These are phyloP conservation scores for Chrysanthemum seticuspe DNA, from an alignment of 129 eudicot species.

Conservation along the genomic window DNA sequence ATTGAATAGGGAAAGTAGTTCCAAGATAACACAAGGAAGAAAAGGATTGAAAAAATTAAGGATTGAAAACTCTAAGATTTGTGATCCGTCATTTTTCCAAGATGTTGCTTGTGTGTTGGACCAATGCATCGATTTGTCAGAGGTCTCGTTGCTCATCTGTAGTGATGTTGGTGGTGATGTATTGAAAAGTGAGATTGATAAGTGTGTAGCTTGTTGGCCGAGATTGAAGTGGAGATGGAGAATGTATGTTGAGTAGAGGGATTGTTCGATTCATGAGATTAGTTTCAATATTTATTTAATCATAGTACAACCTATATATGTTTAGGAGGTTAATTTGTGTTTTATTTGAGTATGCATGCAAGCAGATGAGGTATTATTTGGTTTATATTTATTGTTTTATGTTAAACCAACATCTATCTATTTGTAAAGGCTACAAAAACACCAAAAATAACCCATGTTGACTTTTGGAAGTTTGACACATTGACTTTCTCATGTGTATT, in stretches of 20 bases:
- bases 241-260: slow-evolving; percentile 55
- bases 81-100: slow-evolving; percentile 43
- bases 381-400: too few relatives aligned
- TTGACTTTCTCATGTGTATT: too few relatives aligned
- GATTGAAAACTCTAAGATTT: slow-evolving; percentile 32
- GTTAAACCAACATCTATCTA: too few relatives aligned
- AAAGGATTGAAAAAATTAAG: slow-evolving; percentile 29
- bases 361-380: too few relatives aligned
- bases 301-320: too few relatives aligned
- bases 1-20: neutral
- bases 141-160: slow-evolving; percentile 44
- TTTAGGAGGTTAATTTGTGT: too few relatives aligned
- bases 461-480: too few relatives aligned
- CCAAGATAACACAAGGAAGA: slow-evolving; percentile 22
- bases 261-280: too few relatives aligned
- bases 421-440: too few relatives aligned
- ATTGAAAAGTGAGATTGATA: slow-evolving; percentile 37
- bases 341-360: too few relatives aligned
- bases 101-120: slow-evolving; percentile 42
- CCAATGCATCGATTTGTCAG: slow-evolving; percentile 37
- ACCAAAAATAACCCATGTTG: too few relatives aligned
- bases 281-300: too few relatives aligned
- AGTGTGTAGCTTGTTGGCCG: slow-evolving; percentile 44
- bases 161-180: slow-evolving; percentile 51
- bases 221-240: slow-evolving; percentile 65